phyloP scores from a whole-genome alignment of 2,329 filamentous ascomycete genomes.

The Epichloe brachyelytri region DNA sequence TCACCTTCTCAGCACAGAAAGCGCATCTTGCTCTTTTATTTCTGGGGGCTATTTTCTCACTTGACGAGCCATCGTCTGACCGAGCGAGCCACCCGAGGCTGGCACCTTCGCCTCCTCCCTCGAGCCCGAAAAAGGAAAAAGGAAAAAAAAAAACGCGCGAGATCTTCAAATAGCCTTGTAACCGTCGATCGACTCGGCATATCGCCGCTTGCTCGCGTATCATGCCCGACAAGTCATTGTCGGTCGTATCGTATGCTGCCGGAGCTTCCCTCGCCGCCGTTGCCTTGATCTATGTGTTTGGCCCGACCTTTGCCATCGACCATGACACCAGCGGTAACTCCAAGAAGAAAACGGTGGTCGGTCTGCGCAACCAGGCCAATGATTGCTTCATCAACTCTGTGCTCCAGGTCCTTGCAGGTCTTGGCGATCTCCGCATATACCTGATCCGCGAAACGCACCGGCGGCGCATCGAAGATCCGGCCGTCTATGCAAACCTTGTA shows the following conservation, averaged over 20 bases:
- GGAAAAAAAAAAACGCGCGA: neutral
- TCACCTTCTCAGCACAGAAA: neutral
- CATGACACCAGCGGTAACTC: constrained; percentile 50
- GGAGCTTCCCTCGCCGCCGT: constrained; percentile 90
- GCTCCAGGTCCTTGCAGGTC: constrained; percentile 79
- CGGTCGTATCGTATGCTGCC: constrained; percentile 73
- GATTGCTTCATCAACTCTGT: constrained; percentile 97
- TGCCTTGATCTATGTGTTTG: constrained; percentile 93
- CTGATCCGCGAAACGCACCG: constrained; percentile 85
- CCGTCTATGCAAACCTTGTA: constrained; percentile 57
- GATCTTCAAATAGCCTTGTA: neutral
- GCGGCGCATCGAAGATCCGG: constrained; percentile 62
- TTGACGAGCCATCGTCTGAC: no score
- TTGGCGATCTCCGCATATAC: constrained; percentile 81
- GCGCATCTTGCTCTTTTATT: neutral
- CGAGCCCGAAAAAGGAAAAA: neutral
- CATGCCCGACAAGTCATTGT: constrained; percentile 25
- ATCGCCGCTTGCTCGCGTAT: neutral
- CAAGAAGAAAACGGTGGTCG: constrained; percentile 79
- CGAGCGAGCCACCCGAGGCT: no score
- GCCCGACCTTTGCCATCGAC: constrained; percentile 92
- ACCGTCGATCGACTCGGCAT: constrained; percentile 5
- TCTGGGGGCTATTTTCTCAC: no score
- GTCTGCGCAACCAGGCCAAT: constrained; percentile 81
- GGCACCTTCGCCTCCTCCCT: neutral